Evolutionary conservation across 257 asterid genomes (phyloP).

Genomic region (Ophiorrhiza pumila): DNA sequence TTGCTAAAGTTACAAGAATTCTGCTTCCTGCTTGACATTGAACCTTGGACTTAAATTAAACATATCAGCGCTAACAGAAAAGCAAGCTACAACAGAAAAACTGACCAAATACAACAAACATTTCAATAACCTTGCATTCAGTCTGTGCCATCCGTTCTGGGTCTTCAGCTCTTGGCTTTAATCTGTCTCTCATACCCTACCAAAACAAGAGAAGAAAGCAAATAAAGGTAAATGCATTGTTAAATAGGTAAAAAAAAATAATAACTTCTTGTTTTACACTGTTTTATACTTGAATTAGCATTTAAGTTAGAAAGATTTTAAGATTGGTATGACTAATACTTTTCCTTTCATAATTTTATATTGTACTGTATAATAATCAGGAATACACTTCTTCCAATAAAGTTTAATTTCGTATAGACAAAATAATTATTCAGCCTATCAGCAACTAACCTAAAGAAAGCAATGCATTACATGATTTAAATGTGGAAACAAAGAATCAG

Average conservation of each 20-base stretch:
- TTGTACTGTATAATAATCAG: background rate
- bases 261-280: background rate
- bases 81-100: background rate
- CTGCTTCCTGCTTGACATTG: background rate
- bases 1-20: background rate
- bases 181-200: constrained; percentile 33
- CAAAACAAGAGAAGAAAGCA: constrained; percentile 4
- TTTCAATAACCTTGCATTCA: constrained; percentile 42
- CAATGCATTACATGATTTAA: background rate
- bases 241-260: background rate
- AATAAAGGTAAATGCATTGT: background rate
- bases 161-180: constrained; percentile 26
- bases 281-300: background rate
- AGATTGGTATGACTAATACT: background rate
- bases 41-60: background rate
- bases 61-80: background rate
- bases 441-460: background rate
- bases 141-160: constrained; percentile 30
- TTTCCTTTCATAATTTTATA: background rate
- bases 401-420: background rate
- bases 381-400: background rate
- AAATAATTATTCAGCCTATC: background rate
- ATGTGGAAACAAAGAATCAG: background rate
- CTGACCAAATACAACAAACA: background rate
- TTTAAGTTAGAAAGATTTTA: background rate